These are phyloP conservation scores for Krasilnikovozyma curviuscula DNA, from an alignment of 768 basidiomycete species.

Conservation along the genomic window DNA sequence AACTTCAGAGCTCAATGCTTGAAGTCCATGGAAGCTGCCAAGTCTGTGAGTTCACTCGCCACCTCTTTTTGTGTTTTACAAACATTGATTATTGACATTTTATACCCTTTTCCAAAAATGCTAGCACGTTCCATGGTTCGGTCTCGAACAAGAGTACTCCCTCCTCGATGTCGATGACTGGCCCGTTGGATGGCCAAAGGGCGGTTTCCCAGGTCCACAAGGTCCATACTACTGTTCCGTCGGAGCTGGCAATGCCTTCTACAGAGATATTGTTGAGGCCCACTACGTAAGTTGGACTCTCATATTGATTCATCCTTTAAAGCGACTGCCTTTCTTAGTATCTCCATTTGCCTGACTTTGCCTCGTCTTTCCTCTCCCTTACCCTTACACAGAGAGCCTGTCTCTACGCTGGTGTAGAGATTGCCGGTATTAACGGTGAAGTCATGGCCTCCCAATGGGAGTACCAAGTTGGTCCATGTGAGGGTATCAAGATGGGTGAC, in stretches of 20 bases:
- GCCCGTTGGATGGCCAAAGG: conserved; percentile 93
- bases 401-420: conserved; percentile 85
- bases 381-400: conserved; percentile 33
- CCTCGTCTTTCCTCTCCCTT: too few species aligned
- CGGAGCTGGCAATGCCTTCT: conserved; percentile 96
- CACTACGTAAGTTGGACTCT: conserved; percentile 42
- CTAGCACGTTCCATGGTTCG: conserved; percentile 73
- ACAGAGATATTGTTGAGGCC: conserved; percentile 94
- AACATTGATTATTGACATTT: not conserved
- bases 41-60: conserved; percentile 23
- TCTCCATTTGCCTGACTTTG: not conserved
- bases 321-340: conserved; percentile 37
- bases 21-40: conserved; percentile 87
- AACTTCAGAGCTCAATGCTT: conserved; percentile 86
- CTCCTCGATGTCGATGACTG: conserved; percentile 79
- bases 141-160: conserved; percentile 97
- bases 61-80: not conserved
- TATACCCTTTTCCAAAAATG: not conserved
- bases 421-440: conserved; percentile 98
- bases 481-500: conserved; percentile 95
- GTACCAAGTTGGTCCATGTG: conserved; percentile 98
- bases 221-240: conserved; percentile 98
- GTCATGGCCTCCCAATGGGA: conserved; percentile 99
- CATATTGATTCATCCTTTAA: too few species aligned
- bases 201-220: conserved; percentile 97